These are phyloP conservation scores for Aspergillus ibericus DNA, from an alignment of 2,329 filamentous ascomycete species.

Conservation along the genomic window DNA sequence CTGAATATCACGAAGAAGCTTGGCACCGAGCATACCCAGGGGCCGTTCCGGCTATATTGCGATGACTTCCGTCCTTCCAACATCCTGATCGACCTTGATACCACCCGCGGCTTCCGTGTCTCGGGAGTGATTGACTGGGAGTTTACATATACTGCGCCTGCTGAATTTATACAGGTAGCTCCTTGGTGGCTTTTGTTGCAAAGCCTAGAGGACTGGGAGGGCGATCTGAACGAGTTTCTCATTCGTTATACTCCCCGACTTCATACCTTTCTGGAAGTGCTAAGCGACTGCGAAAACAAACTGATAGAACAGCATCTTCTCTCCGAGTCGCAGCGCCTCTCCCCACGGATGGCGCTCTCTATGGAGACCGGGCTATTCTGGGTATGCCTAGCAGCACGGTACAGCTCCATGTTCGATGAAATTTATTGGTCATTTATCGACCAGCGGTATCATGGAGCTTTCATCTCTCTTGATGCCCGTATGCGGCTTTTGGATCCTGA, in stretches of 20 bases:
- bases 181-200: conserved; percentile 24
- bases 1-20: background rate
- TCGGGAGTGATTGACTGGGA: conserved; percentile 36
- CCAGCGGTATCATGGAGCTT: conserved; percentile 18
- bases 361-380: conserved; percentile 28
- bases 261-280: conserved; percentile 24
- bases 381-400: conserved; percentile 26
- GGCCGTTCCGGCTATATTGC: conserved; percentile 22
- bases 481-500: conserved; percentile 16
- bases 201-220: conserved; percentile 20
- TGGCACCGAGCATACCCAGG: background rate
- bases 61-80: conserved; percentile 30
- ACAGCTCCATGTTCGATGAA: conserved; percentile 27
- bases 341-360: conserved; percentile 25
- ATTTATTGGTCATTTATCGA: conserved; percentile 30
- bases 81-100: conserved; percentile 21
- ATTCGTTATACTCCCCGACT: conserved; percentile 24
- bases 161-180: conserved; percentile 19
- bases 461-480: conserved; percentile 22
- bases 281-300: conserved; percentile 21
- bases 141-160: conserved; percentile 23
- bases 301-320: conserved; percentile 11
- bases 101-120: conserved; percentile 15
- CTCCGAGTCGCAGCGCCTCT: conserved; percentile 17
- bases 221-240: conserved; percentile 25